phyloP scores from a whole-genome alignment of 208 protist species.

The Wallacemonas sp. region DNA sequence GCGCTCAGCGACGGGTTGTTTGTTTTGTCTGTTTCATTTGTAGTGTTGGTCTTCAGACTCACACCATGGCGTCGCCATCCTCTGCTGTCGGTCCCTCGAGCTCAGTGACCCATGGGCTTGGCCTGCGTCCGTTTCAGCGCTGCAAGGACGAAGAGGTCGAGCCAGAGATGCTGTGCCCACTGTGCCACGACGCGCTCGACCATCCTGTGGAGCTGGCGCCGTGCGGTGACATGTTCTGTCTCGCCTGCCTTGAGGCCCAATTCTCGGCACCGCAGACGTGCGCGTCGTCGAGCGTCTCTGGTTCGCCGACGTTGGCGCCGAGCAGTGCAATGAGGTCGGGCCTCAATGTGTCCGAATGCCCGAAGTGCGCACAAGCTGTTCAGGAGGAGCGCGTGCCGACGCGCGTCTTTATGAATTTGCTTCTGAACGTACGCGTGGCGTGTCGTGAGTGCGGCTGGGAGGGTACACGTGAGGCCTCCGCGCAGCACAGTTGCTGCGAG shows the following conservation, averaged over 20 bases:
- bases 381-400: constrained; percentile 7
- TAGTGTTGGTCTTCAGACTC: not conserved
- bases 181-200: constrained; percentile 29
- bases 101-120: not conserved
- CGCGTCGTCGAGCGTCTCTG: not conserved
- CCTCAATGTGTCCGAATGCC: constrained; percentile 10
- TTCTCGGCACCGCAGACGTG: not conserved
- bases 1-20: too few relatives aligned
- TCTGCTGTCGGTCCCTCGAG: not conserved
- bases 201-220: constrained; percentile 22
- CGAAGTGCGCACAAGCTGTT: constrained; percentile 10
- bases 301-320: not conserved
- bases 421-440: not conserved
- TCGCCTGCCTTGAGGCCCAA: constrained; percentile 9
- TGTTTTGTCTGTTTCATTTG: not conserved
- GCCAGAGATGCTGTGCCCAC: constrained; percentile 26
- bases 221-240: constrained; percentile 37
- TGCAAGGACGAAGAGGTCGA: constrained; percentile 24
- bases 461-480: constrained; percentile 9
- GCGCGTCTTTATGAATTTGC: constrained; percentile 21
- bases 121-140: not conserved
- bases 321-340: not conserved
- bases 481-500: constrained; percentile 7
- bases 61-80: not conserved
- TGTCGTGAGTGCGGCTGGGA: constrained; percentile 14